phyloP scores from a whole-genome alignment of 345 rosid species.

The Adansonia digitata region DNA sequence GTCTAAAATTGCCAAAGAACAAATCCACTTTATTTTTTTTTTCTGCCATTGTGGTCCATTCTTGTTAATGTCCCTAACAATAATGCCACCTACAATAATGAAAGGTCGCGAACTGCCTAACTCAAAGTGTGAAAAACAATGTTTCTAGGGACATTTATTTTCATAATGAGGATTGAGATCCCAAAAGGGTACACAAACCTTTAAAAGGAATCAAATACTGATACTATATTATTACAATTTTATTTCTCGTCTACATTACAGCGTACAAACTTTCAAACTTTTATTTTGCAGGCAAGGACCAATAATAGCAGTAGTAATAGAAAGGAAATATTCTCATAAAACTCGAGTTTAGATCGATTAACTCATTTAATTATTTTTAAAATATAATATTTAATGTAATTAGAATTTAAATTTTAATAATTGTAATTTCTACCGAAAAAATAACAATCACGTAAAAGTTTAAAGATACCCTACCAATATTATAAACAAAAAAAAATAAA shows the following conservation, averaged over 20 bases:
- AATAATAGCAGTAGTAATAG: neutral
- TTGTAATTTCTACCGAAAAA: no score
- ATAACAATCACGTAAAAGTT: no score
- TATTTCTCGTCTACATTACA: neutral
- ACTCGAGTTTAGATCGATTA: no score
- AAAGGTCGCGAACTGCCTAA: neutral
- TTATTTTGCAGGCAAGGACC: neutral
- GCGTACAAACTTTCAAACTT: neutral
- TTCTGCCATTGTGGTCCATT: neutral
- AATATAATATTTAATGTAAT: no score
- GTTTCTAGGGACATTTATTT: neutral
- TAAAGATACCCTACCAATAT: no score
- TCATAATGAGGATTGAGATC: conserved; percentile 3
- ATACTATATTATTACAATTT: neutral
- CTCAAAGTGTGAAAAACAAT: neutral
- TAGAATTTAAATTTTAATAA: no score
- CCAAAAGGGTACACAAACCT: neutral
- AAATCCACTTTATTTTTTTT: neutral
- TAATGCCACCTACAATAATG: neutral
- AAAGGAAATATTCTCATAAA: no score
- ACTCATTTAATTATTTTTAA: no score
- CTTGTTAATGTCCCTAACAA: neutral
- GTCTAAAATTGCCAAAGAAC: no score
- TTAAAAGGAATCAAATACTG: neutral
- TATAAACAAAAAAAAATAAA: no score